A percentile compares a stretch with the other conserved stretches of the same genome.
Conservation (phyloP, 371 early-diverging fungal genomes). For the Capillidium heterosporum region DNA sequence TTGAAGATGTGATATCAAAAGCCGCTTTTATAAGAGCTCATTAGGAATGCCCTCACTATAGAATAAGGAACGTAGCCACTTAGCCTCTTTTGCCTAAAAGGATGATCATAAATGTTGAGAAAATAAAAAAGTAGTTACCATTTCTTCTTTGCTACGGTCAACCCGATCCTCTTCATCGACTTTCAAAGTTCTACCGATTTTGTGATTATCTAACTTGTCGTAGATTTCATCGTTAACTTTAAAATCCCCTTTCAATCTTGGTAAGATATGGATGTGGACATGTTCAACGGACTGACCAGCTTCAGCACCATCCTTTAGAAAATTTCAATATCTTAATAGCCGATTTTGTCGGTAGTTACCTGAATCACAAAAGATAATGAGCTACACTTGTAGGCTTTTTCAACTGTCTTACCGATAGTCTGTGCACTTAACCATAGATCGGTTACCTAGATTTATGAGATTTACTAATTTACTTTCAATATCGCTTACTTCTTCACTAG, state of each 20-base stretch:
- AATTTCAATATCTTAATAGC: not conserved
- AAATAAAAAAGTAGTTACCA: not conserved
- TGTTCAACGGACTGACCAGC: constrained; percentile 91
- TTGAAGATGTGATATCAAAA: too few species aligned
- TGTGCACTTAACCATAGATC: constrained; percentile 3
- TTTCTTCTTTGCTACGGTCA: not conserved
- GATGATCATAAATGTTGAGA: too few species aligned
- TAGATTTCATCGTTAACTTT: constrained; percentile 78
- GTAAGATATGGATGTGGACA: constrained; percentile 88
- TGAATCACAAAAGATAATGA: constrained; percentile 3
- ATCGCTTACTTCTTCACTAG: not conserved
- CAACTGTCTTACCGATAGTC: not conserved
- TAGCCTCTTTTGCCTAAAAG: too few species aligned
- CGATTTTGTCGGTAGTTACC: not conserved
- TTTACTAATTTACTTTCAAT: not conserved
- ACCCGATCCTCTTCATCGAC: not conserved
- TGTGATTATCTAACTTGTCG: constrained; percentile 35
- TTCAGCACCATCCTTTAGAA: constrained; percentile 41
- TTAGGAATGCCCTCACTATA: too few species aligned
- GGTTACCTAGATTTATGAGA: not conserved
- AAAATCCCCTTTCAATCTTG: constrained; percentile 66
- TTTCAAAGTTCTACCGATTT: constrained; percentile 11
- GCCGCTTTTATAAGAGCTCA: too few species aligned
- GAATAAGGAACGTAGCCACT: too few species aligned
- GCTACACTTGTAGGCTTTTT: not conserved